These are phyloP conservation scores for Boletus sensibilis DNA, from an alignment of 768 basidiomycete genomes.

Conservation along the genomic window DNA sequence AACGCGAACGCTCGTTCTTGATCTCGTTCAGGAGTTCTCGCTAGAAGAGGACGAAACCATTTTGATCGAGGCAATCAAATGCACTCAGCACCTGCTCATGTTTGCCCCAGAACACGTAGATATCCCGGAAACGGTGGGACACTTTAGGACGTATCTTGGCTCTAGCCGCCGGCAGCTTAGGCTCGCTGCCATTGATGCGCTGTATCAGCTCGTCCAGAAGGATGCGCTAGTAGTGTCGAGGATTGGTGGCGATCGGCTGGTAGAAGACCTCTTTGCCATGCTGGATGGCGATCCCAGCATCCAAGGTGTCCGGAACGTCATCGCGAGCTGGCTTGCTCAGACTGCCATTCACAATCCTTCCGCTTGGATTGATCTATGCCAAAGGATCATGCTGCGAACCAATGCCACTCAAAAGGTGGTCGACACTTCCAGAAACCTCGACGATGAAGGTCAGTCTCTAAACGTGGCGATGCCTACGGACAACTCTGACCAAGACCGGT, in stretches of 20 bases:
- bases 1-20: conserved; percentile 77
- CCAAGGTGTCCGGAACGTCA: conserved; percentile 91
- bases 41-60: conserved; percentile 85
- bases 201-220: conserved; percentile 96
- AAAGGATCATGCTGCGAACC: conserved; percentile 93
- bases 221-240: conserved; percentile 91
- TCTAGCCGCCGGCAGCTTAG: conserved; percentile 84
- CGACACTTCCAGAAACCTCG: conserved; percentile 59
- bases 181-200: conserved; percentile 89
- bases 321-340: conserved; percentile 91
- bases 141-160: conserved; percentile 75
- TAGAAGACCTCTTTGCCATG: conserved; percentile 93
- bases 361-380: conserved; percentile 98
- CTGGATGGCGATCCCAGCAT: conserved; percentile 93
- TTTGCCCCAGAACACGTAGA: conserved; percentile 86
- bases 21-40: conserved; percentile 83
- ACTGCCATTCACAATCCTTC: conserved; percentile 91
- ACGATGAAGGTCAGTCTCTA: conserved; percentile 94
- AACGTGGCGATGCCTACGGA: conserved; percentile 51
- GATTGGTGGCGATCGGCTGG: conserved; percentile 89
- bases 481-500: conserved; percentile 32
- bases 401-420: conserved; percentile 78
- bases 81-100: conserved; percentile 96
- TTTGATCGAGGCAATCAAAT: conserved; percentile 91
- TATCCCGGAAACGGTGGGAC: conserved; percentile 74